phyloP scores from a whole-genome alignment of 1,284 basidiomycete species.

The Neotropicomus parvogracilis region DNA sequence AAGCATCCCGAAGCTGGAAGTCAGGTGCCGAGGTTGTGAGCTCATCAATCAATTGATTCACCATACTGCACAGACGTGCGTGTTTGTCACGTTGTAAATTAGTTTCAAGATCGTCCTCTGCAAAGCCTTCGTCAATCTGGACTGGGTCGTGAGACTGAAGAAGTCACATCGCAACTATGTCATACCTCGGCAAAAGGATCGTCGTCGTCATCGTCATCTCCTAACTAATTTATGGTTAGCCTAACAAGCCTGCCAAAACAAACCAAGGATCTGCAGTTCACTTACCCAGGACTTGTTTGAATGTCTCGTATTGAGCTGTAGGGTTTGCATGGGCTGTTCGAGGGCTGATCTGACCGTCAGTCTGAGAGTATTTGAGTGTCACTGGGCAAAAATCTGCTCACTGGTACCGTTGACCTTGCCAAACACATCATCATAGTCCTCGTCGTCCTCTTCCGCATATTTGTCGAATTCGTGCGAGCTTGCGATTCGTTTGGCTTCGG shows the following conservation, averaged over 20 bases:
- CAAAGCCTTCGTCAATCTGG: constrained; percentile 87
- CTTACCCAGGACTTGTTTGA: constrained; percentile 86
- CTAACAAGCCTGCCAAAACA: background rate
- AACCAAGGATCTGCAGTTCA: constrained; percentile 5
- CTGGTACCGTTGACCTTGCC: constrained; percentile 65
- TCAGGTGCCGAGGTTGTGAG: constrained; percentile 78
- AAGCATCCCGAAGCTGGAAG: constrained; percentile 76
- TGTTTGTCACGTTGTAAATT: constrained; percentile 89
- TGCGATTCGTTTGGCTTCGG: constrained; percentile 52
- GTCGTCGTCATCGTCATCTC: constrained; percentile 82
- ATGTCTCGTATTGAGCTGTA: constrained; percentile 79
- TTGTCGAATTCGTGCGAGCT: constrained; percentile 69
- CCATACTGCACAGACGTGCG: constrained; percentile 76
- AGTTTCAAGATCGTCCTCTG: constrained; percentile 83
- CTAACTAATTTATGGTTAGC: constrained; percentile 46
- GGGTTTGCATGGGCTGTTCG: constrained; percentile 60
- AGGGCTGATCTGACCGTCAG: constrained; percentile 39
- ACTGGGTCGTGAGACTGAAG: constrained; percentile 4
- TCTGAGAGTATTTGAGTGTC: background rate
- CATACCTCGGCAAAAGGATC: constrained; percentile 91
- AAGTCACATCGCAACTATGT: constrained; percentile 3
- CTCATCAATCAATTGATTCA: constrained; percentile 84
- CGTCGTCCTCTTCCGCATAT: constrained; percentile 81
- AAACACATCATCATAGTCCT: constrained; percentile 92
- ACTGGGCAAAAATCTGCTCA: constrained; percentile 34